These are phyloP conservation scores for Starmera pachycereana DNA, from an alignment of 805 yeast genomes.

Conservation along the genomic window DNA sequence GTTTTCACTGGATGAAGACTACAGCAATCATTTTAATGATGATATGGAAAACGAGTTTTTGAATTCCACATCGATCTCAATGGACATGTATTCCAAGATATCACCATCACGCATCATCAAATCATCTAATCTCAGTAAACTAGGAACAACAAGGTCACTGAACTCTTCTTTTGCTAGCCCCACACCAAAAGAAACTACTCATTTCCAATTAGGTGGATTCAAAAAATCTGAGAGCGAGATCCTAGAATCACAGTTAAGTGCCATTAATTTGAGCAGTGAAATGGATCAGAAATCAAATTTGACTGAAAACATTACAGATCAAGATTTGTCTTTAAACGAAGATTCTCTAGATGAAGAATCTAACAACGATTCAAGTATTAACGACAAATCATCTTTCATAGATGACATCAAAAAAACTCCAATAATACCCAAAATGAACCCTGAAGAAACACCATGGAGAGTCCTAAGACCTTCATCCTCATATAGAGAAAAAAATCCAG, in stretches of 20 bases:
- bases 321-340: too few species aligned
- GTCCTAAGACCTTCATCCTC: constrained; percentile 14
- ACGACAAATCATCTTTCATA: constrained; percentile 10
- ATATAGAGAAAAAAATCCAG: constrained; percentile 4
- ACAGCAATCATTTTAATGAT: neutral
- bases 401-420: constrained; percentile 19
- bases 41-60: constrained; percentile 14
- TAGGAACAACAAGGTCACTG: constrained; percentile 1
- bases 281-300: too few species aligned
- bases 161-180: constrained; percentile 10
- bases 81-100: neutral
- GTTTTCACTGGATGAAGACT: neutral
- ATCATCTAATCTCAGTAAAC: constrained; percentile 10
- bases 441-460: constrained; percentile 29
- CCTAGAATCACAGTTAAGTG: too few species aligned
- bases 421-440: constrained; percentile 22
- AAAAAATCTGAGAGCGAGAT: constrained; percentile 2
- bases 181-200: constrained; percentile 6
- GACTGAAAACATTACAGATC: too few species aligned
- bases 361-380: constrained; percentile 2
- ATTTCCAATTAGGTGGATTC: constrained; percentile 6
- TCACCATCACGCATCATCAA: constrained; percentile 18
- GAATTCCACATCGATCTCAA: constrained; percentile 16
- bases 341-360: constrained; percentile 2
- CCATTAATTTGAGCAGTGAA: too few species aligned